These are phyloP conservation scores for Cryptococcus depauperatus DNA, from an alignment of 1,284 basidiomycete genomes.

Conservation along the genomic window DNA sequence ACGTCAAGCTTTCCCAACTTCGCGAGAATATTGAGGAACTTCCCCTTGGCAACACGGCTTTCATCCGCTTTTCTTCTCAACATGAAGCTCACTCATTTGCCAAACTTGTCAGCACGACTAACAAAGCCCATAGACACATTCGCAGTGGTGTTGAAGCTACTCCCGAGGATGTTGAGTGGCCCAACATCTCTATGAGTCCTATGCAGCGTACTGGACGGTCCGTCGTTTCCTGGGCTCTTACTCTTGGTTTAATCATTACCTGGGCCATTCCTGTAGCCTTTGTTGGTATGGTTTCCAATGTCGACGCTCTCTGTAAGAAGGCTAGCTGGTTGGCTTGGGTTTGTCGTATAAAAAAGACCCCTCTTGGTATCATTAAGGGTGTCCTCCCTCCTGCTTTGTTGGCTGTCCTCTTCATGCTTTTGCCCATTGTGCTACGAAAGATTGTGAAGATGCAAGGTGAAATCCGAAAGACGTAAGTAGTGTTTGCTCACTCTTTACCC, in stretches of 20 bases:
- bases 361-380: conserved; percentile 78
- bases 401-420: conserved; percentile 80
- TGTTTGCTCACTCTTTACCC: conserved; percentile 49
- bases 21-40: conserved; percentile 53
- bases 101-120: conserved; percentile 55
- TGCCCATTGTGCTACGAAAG: conserved; percentile 70
- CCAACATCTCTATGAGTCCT: conserved; percentile 55
- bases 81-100: conserved; percentile 50
- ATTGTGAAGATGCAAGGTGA: conserved; percentile 41
- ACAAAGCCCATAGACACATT: conserved; percentile 28
- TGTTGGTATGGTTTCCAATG: conserved; percentile 76
- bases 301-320: conserved; percentile 59
- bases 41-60: conserved; percentile 54
- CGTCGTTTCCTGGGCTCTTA: conserved; percentile 48
- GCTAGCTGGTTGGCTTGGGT: conserved; percentile 76
- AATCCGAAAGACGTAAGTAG: conserved; percentile 45
- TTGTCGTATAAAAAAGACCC: conserved; percentile 53
- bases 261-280: conserved; percentile 61
- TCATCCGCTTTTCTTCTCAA: conserved; percentile 80
- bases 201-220: conserved; percentile 49
- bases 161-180: conserved; percentile 84
- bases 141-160: conserved; percentile 60
- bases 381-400: conserved; percentile 77
- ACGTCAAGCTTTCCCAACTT: conserved; percentile 45
- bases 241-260: conserved; percentile 50